A percentile compares a stretch with the other conserved stretches of the same genome.
Conservation (phyloP, 306 rosid genomes). For the Cucurbita moschata region DNA sequence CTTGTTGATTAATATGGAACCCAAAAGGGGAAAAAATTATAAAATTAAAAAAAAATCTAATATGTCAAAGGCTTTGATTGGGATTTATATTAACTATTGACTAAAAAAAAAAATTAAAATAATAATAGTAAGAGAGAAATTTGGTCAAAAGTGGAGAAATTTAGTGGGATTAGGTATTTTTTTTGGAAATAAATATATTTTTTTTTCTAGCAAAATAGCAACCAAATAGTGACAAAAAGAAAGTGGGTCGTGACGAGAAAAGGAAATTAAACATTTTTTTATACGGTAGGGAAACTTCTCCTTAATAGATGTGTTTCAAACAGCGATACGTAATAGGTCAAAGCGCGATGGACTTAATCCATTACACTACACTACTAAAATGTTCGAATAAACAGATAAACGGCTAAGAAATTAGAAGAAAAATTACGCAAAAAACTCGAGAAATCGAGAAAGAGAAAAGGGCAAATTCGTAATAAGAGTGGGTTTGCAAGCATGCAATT, state of each 20-base stretch:
- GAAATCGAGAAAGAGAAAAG: no score
- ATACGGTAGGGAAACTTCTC: no score
- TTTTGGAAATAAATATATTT: neutral
- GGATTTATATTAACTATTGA: neutral
- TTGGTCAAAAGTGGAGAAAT: neutral
- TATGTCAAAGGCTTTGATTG: neutral
- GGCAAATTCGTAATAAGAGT: no score
- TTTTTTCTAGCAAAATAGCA: neutral
- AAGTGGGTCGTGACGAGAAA: neutral
- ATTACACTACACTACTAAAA: no score
- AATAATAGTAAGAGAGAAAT: neutral
- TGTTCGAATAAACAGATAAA: no score
- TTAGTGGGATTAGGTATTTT: slow-evolving; percentile 2
- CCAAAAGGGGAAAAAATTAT: neutral
- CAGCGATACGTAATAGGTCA: no score
- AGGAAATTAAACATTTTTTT: no score
- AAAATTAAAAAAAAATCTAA: slow-evolving; percentile 1
- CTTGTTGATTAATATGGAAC: neutral
- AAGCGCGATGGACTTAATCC: no score
- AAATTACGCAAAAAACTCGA: no score
- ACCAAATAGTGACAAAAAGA: slow-evolving; percentile 5
- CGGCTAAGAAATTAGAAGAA: no score
- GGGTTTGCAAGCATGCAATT: neutral
- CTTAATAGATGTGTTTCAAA: no score
- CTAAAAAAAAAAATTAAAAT: neutral